Percentiles rank a stretch among this genome's conserved stretches.
These are phyloP conservation scores for Gloeophyllum trabeum DNA, from an alignment of 768 basidiomycete species.

Conservation along the genomic window DNA sequence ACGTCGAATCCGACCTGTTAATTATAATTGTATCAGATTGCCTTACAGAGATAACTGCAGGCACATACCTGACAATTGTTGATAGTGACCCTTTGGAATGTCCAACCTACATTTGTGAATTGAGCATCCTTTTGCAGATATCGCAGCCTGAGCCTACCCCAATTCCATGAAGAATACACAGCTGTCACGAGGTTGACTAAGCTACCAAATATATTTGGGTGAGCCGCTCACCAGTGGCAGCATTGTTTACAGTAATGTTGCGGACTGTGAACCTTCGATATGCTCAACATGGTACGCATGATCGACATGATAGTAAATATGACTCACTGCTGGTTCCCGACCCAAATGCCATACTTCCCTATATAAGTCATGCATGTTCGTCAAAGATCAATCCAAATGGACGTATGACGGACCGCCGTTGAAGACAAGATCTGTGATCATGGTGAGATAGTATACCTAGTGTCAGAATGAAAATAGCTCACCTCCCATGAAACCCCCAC, in stretches of 20 bases:
- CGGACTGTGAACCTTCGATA: slow-evolving; percentile 41
- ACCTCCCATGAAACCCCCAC: slow-evolving; percentile 52
- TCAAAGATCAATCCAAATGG: neutral
- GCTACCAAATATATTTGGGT: too few species aligned
- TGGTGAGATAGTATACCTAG: slow-evolving; percentile 2
- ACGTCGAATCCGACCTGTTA: slow-evolving; percentile 49
- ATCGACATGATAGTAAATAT: neutral
- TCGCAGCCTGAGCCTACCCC: too few species aligned
- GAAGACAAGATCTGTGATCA: slow-evolving; percentile 27
- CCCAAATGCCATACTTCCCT: slow-evolving; percentile 68
- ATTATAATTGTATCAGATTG: neutral
- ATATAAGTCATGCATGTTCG: slow-evolving; percentile 1
- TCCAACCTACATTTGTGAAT: slow-evolving; percentile 23
- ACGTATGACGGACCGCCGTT: slow-evolving; percentile 25
- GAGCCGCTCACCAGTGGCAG: slow-evolving; percentile 23
- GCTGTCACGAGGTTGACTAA: slow-evolving; percentile 10
- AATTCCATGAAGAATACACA: slow-evolving; percentile 8
- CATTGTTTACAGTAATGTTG: slow-evolving; percentile 45
- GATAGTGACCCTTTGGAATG: slow-evolving; percentile 37
- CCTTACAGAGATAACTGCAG: neutral
- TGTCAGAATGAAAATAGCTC: neutral
- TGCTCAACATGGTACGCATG: neutral
- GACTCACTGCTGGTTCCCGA: slow-evolving; percentile 70
- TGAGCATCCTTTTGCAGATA: too few species aligned
- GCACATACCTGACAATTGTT: neutral